phyloP scores from a whole-genome alignment of 2,329 filamentous ascomycete genomes.

The Penicillium sp. region DNA sequence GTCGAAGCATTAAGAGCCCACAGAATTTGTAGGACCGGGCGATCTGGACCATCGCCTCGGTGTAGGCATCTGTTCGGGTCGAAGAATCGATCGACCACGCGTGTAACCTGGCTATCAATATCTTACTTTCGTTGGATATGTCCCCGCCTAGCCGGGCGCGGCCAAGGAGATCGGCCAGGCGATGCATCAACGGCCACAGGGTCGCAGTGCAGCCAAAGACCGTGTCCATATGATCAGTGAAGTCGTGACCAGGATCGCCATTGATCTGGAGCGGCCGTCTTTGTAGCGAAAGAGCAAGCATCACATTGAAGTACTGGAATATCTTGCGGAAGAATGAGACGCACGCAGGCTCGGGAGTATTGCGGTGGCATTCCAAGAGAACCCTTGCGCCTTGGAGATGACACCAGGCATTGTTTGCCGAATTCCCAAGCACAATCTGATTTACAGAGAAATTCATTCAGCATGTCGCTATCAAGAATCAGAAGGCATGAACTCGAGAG shows the following conservation, averaged over 20 bases:
- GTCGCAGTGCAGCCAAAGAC: neutral
- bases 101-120: neutral
- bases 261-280: neutral
- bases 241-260: neutral
- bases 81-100: neutral
- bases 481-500: neutral
- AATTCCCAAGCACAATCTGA: neutral
- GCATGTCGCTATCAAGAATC: rapidly evolving
- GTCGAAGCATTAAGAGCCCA: neutral
- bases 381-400: neutral
- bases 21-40: neutral
- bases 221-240: neutral
- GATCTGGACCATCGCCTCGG: neutral
- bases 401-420: neutral
- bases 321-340: neutral
- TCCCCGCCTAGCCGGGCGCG: neutral
- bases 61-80: neutral
- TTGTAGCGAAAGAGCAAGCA: neutral
- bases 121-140: neutral
- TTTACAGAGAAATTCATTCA: neutral
- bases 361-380: neutral
- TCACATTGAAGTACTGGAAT: neutral
- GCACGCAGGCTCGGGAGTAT: neutral
- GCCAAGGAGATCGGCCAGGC: neutral
- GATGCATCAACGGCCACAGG: neutral